These are phyloP conservation scores for Sphaerulina vaccinii DNA, from an alignment of 2,329 filamentous ascomycete species.

Conservation along the genomic window DNA sequence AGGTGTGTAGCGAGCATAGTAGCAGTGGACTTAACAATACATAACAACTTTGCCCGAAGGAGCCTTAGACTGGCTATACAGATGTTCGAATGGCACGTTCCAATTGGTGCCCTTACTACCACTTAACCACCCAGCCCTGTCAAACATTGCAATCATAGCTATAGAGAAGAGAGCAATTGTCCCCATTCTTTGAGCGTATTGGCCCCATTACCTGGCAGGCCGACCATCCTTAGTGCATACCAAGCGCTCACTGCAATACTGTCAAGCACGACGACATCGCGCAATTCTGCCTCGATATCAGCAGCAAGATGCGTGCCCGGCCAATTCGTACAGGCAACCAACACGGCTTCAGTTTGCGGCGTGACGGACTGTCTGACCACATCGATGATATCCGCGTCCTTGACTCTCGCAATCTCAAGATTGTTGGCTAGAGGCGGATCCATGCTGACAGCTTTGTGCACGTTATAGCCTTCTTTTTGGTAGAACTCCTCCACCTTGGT, in stretches of 20 bases:
- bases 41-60: too few species aligned
- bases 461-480: conserved; percentile 14
- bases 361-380: conserved; percentile 32
- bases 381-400: conserved; percentile 26
- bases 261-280: conserved; percentile 32
- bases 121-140: too few species aligned
- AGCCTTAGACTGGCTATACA: too few species aligned
- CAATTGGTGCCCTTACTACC: too few species aligned
- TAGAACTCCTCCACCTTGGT: conserved; percentile 23
- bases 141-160: too few species aligned
- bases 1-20: too few species aligned
- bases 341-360: conserved; percentile 32
- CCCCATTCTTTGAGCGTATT: conserved; percentile 24
- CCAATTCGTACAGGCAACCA: conserved; percentile 39
- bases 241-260: conserved; percentile 39
- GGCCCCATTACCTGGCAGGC: neutral
- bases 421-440: conserved; percentile 20
- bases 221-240: conserved; percentile 31
- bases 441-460: conserved; percentile 16
- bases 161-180: conserved; percentile 15
- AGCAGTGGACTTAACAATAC: too few species aligned
- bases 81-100: too few species aligned
- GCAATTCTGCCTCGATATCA: conserved; percentile 29
- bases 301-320: conserved; percentile 33
- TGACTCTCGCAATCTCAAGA: conserved; percentile 22